Evolutionary conservation across 345 rosid species (phyloP).

Genomic region (Arabis hirsuta): DNA sequence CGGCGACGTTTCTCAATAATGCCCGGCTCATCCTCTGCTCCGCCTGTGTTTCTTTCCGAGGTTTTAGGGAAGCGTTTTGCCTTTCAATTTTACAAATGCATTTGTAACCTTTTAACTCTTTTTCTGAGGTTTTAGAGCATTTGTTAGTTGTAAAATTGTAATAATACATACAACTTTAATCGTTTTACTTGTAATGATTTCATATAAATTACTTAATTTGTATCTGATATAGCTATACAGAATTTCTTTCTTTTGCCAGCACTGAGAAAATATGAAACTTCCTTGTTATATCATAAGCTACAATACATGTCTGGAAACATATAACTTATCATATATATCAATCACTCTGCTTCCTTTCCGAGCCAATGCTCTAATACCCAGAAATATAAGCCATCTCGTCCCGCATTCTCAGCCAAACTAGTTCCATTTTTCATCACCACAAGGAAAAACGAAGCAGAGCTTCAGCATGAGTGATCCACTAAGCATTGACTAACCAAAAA

Average conservation of each 20-base stretch:
- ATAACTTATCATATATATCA: constrained; percentile 5
- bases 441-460: not conserved
- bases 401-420: constrained; percentile 1
- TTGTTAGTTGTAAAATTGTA: too few species aligned
- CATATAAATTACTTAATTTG: too few species aligned
- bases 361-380: not conserved
- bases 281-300: constrained; percentile 6
- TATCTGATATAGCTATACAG: too few species aligned
- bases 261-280: constrained; percentile 1
- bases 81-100: too few species aligned
- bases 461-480: constrained; percentile 1
- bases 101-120: too few species aligned
- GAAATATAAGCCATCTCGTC: not conserved
- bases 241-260: too few species aligned
- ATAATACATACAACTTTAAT: too few species aligned
- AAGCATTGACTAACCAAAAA: constrained; percentile 17
- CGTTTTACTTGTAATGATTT: too few species aligned
- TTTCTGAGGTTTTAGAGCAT: too few species aligned
- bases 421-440: not conserved
- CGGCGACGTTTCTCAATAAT: constrained; percentile 16
- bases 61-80: not conserved
- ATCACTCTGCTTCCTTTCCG: constrained; percentile 1
- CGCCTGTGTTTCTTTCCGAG: not conserved
- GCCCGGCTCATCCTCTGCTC: constrained; percentile 24
- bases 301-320: constrained; percentile 8